These are phyloP conservation scores for Nemania sp. DNA, from an alignment of 2,329 filamentous ascomycete species.

Conservation along the genomic window DNA sequence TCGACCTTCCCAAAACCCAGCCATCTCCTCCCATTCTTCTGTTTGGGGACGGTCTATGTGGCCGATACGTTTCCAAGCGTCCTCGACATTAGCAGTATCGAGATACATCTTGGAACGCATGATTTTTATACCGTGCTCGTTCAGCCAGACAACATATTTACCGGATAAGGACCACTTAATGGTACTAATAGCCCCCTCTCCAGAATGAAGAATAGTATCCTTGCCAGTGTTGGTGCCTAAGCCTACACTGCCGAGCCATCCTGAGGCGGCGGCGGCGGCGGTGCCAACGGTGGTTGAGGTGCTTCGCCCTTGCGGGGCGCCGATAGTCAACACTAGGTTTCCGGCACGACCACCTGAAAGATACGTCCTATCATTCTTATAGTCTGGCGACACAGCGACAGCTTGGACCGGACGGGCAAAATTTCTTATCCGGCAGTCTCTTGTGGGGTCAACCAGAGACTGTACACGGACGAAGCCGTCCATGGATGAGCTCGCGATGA, in stretches of 20 bases:
- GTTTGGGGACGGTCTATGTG: conserved; percentile 91
- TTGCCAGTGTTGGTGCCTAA: conserved; percentile 81
- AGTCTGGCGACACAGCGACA: conserved; percentile 94
- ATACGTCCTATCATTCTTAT: conserved; percentile 88
- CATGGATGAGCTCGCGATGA: conserved; percentile 92
- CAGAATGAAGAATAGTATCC: conserved; percentile 88
- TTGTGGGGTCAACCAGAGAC: conserved; percentile 80
- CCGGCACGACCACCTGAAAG: conserved; percentile 91
- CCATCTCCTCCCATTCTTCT: conserved; percentile 95
- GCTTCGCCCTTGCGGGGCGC: conserved; percentile 81
- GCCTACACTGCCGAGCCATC: conserved; percentile 92
- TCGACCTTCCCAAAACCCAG: conserved; percentile 91
- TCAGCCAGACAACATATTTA: conserved; percentile 93
- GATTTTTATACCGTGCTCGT: conserved; percentile 97
- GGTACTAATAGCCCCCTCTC: conserved; percentile 89
- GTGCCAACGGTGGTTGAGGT: conserved; percentile 89
- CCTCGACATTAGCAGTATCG: conserved; percentile 79
- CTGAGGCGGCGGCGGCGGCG: conserved; percentile 84
- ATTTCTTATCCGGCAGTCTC: conserved; percentile 91
- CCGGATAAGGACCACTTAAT: conserved; percentile 96
- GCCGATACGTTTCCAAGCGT: conserved; percentile 93
- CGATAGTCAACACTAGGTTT: conserved; percentile 85
- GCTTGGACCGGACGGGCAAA: conserved; percentile 93
- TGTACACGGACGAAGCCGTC: conserved; percentile 96
- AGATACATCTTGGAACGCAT: conserved; percentile 91